These are phyloP conservation scores for Triticum timopheevii DNA, from an alignment of 176 grass and related monocot genomes.

Conservation along the genomic window DNA sequence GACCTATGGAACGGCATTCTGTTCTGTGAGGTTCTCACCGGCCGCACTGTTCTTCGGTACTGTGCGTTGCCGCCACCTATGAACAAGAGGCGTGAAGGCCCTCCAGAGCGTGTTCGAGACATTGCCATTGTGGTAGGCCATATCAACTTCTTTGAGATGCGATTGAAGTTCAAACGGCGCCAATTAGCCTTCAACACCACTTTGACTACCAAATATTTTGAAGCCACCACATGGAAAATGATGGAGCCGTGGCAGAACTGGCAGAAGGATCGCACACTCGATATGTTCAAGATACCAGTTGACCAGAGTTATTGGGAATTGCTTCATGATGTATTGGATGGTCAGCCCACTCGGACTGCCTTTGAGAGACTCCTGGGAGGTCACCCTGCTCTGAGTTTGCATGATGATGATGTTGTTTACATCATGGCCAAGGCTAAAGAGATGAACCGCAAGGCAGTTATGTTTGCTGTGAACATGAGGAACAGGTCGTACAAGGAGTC, in stretches of 20 bases:
- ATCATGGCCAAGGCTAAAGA: background rate
- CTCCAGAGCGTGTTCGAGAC: background rate
- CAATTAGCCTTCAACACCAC: background rate
- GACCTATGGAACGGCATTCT: slow-evolving; percentile 2
- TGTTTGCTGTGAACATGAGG: background rate
- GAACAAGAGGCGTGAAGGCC: background rate
- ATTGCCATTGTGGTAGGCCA: background rate
- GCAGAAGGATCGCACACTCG: background rate
- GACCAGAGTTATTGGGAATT: background rate
- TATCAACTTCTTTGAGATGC: background rate
- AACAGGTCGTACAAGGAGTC: background rate
- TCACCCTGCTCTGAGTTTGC: background rate
- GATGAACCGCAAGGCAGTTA: background rate
- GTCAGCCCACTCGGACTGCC: background rate
- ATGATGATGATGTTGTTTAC: background rate
- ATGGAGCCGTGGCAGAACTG: background rate
- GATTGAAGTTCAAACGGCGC: background rate
- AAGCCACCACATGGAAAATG: background rate
- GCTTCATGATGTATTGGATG: background rate
- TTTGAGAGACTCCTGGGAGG: background rate
- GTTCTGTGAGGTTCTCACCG: background rate
- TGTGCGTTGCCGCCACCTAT: background rate
- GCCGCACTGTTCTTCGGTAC: background rate
- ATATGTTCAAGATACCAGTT: background rate
- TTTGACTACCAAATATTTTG: background rate